Evolutionary conservation across 2,329 filamentous ascomycete species (phyloP).

Genomic region (Xylaria sp.): DNA sequence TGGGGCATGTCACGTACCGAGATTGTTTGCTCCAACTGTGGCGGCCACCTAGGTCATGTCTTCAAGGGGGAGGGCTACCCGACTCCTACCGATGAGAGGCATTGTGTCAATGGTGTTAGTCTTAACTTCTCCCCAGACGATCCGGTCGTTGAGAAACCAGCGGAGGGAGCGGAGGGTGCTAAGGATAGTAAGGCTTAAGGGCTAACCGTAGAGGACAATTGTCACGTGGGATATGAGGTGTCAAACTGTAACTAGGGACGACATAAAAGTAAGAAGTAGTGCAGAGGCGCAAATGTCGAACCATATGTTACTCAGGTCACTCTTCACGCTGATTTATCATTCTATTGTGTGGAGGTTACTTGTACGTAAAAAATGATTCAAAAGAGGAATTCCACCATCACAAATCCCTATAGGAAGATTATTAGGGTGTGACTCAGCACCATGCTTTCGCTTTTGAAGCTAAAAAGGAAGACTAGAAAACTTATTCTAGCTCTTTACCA

Average conservation of each 20-base stretch:
- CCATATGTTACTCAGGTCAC: neutral
- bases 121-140: slow-evolving; percentile 81
- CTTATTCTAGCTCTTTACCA: neutral
- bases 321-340: neutral
- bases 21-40: slow-evolving; percentile 95
- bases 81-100: slow-evolving; percentile 92
- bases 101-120: slow-evolving; percentile 95
- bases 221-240: neutral
- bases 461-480: neutral
- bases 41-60: slow-evolving; percentile 89
- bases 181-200: slow-evolving; percentile 54
- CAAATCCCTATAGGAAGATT: neutral
- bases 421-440: neutral
- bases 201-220: neutral
- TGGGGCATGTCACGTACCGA: slow-evolving; percentile 89
- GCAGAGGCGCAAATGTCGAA: neutral
- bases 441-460: neutral
- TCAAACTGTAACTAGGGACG: neutral
- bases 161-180: slow-evolving; percentile 51
- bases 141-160: slow-evolving; percentile 59
- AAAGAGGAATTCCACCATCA: too few relatives aligned
- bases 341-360: neutral
- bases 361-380: too few relatives aligned
- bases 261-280: neutral
- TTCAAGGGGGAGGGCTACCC: slow-evolving; percentile 88